phyloP scores from a whole-genome alignment of 1,284 basidiomycete species.

The Ustilago trichophora region DNA sequence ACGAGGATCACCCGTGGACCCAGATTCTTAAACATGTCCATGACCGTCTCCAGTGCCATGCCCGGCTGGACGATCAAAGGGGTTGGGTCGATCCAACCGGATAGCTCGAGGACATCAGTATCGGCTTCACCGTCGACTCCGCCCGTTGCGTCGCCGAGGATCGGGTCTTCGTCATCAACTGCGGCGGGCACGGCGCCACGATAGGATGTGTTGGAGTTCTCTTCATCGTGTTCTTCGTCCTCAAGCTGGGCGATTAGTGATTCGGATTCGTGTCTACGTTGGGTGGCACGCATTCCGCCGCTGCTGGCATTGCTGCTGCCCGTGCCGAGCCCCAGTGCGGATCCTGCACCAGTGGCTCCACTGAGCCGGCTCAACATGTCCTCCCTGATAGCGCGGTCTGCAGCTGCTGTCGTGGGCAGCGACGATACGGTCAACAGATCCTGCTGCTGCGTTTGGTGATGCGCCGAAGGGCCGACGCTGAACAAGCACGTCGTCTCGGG shows the following conservation, averaged over 20 bases:
- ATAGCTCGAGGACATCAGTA: slow-evolving; percentile 49
- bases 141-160: slow-evolving; percentile 39
- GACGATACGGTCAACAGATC: slow-evolving; percentile 30
- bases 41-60: slow-evolving; percentile 91
- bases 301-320: background rate
- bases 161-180: slow-evolving; percentile 14
- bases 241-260: slow-evolving; percentile 32
- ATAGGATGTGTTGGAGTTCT: background rate
- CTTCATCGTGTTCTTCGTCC: slow-evolving; percentile 19
- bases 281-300: background rate
- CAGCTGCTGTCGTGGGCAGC: slow-evolving; percentile 32
- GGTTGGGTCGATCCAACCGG: slow-evolving; percentile 72
- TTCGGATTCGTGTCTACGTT: slow-evolving; percentile 26
- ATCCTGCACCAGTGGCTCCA: slow-evolving; percentile 9
- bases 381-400: slow-evolving; percentile 28
- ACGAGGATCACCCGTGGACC: slow-evolving; percentile 90
- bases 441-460: slow-evolving; percentile 26
- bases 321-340: slow-evolving; percentile 10
- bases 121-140: slow-evolving; percentile 53
- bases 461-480: no score
- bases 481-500: slow-evolving; percentile 55
- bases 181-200: background rate
- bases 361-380: slow-evolving; percentile 37
- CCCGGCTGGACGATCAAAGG: slow-evolving; percentile 92
- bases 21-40: slow-evolving; percentile 74